phyloP scores from a whole-genome alignment of 1,139 yeast species.

The Scheffersomyces stambukii region DNA sequence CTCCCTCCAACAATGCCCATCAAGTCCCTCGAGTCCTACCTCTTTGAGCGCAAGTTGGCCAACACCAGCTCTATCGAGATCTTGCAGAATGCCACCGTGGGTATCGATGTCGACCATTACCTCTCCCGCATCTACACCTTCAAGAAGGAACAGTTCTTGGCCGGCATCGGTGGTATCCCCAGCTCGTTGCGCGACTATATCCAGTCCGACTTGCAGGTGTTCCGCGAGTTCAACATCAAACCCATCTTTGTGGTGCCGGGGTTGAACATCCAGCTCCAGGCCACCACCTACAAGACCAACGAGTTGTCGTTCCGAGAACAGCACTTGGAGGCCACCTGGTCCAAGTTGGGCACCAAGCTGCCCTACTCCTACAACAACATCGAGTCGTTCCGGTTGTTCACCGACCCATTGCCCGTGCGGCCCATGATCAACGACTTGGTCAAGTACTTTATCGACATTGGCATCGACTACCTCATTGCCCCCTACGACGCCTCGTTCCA shows the following conservation, averaged over 20 bases:
- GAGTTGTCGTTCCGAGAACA: slow-evolving; percentile 44
- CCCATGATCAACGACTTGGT: slow-evolving; percentile 56
- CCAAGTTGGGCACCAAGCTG: slow-evolving; percentile 25
- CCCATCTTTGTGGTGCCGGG: slow-evolving; percentile 79
- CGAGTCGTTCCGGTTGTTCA: slow-evolving; percentile 43
- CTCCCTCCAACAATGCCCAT: slow-evolving; percentile 47
- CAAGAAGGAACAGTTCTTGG: slow-evolving; percentile 67
- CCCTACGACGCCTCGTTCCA: slow-evolving; percentile 86
- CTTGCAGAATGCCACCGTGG: slow-evolving; percentile 66
- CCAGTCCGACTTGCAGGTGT: slow-evolving; percentile 58
- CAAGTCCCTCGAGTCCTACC: slow-evolving; percentile 65
- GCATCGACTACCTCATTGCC: slow-evolving; percentile 67
- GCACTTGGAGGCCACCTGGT: slow-evolving; percentile 46
- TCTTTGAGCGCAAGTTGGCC: slow-evolving; percentile 66
- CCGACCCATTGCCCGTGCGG: slow-evolving; percentile 44
- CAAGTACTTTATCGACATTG: slow-evolving; percentile 51
- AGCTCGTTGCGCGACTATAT: slow-evolving; percentile 54
- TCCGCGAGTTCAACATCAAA: slow-evolving; percentile 58
- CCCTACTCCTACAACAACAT: slow-evolving; percentile 22
- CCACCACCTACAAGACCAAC: slow-evolving; percentile 25
- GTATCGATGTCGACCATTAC: slow-evolving; percentile 84
- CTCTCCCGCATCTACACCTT: slow-evolving; percentile 56
- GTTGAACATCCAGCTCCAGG: slow-evolving; percentile 33
- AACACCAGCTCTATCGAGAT: slow-evolving; percentile 61
- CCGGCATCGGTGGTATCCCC: slow-evolving; percentile 85